Percentiles rank a stretch among this genome's conserved stretches.
These are phyloP conservation scores for Dryas integrifolia DNA, from an alignment of 331 rosid species.

Conservation along the genomic window DNA sequence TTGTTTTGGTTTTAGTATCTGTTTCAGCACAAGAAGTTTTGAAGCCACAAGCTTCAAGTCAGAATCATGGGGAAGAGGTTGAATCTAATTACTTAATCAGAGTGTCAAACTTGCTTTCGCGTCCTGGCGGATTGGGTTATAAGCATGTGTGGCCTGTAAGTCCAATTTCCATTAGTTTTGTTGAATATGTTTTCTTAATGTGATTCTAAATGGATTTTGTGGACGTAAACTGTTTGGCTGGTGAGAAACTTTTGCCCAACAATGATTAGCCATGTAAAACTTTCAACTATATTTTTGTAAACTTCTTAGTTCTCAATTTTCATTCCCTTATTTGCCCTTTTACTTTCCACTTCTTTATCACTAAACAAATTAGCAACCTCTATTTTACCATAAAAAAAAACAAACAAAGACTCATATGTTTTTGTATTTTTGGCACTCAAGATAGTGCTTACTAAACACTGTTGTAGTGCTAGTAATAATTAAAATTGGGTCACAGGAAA, in stretches of 20 bases:
- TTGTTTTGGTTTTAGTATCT: conserved; percentile 14
- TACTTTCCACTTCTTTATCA: too few relatives aligned
- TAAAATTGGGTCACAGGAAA: conserved; percentile 16
- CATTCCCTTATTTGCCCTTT: not conserved
- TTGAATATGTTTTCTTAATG: not conserved
- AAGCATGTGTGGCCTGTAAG: conserved; percentile 43
- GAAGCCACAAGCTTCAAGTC: conserved; percentile 6
- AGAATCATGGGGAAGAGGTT: conserved; percentile 10
- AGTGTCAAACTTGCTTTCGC: conserved; percentile 14
- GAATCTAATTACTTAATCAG: conserved; percentile 13
- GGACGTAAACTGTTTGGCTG: not conserved
- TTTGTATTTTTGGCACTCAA: not conserved
- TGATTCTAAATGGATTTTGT: not conserved
- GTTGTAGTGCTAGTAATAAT: not conserved
- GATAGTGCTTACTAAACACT: not conserved
- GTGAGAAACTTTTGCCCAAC: not conserved
- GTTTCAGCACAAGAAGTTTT: conserved; percentile 28
- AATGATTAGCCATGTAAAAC: not conserved
- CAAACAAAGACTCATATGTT: not conserved
- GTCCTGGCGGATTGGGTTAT: conserved; percentile 15
- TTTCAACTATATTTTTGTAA: not conserved
- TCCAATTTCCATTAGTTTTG: not conserved
- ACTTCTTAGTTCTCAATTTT: not conserved
- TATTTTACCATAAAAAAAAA: not conserved
- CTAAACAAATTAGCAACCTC: not conserved